Conservation (phyloP, 2,329 filamentous ascomycete genomes). For the Beauveria brongniartii region DNA sequence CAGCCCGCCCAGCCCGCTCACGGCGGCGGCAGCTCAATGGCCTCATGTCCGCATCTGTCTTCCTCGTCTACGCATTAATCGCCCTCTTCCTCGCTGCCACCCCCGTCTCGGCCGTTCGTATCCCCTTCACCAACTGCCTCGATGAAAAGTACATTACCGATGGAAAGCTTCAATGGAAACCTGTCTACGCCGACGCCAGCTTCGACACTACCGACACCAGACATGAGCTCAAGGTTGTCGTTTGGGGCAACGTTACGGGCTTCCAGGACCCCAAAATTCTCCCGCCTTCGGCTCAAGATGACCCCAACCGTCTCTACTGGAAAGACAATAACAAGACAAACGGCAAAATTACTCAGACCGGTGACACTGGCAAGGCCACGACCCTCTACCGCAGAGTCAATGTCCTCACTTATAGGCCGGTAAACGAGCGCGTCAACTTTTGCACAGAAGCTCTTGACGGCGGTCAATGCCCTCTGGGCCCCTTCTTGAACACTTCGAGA, state of each 20-base stretch:
- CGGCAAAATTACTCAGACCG: constrained; percentile 68
- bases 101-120: constrained; percentile 51
- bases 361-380: constrained; percentile 43
- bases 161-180: constrained; percentile 68
- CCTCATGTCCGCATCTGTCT: not conserved
- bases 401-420: constrained; percentile 71
- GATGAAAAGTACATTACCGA: constrained; percentile 48
- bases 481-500: constrained; percentile 50
- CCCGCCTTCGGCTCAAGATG: constrained; percentile 42
- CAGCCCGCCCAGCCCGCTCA: not conserved
- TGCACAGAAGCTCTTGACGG: constrained; percentile 55
- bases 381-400: constrained; percentile 66
- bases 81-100: constrained; percentile 27
- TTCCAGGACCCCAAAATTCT: constrained; percentile 48
- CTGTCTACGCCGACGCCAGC: constrained; percentile 62
- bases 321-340: constrained; percentile 46
- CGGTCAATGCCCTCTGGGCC: constrained; percentile 64
- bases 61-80: constrained; percentile 24
- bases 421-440: constrained; percentile 49
- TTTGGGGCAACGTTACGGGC: constrained; percentile 89
- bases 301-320: constrained; percentile 45
- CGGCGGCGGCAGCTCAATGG: not conserved
- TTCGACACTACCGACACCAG: constrained; percentile 56
- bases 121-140: constrained; percentile 83
- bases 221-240: constrained; percentile 64